Percentiles rank a stretch among this genome's conserved stretches.
phyloP scores from a whole-genome alignment of 176 grass and related monocot species.

The Tillandsia leiboldiana region DNA sequence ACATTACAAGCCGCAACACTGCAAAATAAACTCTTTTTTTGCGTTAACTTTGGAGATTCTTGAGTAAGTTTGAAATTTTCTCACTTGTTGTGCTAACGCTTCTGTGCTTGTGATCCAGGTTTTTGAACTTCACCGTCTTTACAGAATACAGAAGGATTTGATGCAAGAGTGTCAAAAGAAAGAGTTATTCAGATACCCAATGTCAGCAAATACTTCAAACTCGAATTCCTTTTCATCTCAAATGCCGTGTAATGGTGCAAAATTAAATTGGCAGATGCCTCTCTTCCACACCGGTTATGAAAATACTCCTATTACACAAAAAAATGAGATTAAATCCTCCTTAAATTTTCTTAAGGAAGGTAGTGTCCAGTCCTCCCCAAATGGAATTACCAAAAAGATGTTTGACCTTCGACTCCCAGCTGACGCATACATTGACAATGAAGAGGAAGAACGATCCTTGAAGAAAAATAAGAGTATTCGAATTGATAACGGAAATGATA shows the following conservation, averaged over 20 bases:
- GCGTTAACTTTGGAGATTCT: background rate
- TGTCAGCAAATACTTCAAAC: conserved; percentile 21
- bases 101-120: conserved; percentile 34
- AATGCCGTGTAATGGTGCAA: conserved; percentile 17
- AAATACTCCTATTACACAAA: conserved; percentile 17
- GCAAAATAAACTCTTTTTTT: background rate
- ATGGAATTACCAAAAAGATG: conserved; percentile 35
- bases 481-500: conserved; percentile 20
- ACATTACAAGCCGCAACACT: too few species aligned
- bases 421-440: conserved; percentile 49
- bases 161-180: conserved; percentile 38
- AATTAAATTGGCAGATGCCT: conserved; percentile 20
- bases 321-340: conserved; percentile 31
- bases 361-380: conserved; percentile 62
- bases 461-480: conserved; percentile 24
- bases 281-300: conserved; percentile 14
- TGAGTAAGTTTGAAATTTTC: conserved; percentile 2
- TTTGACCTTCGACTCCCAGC: conserved; percentile 56
- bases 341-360: conserved; percentile 68
- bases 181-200: conserved; percentile 23
- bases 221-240: conserved; percentile 36
- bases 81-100: conserved; percentile 23
- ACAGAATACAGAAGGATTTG: conserved; percentile 70
- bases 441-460: conserved; percentile 25
- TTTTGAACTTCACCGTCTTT: conserved; percentile 65